Evolutionary conservation across 169 alveolate species (phyloP), one percentile per base, ranked within the genome.

Genomic region (Plasmodium fragile): DNA sequence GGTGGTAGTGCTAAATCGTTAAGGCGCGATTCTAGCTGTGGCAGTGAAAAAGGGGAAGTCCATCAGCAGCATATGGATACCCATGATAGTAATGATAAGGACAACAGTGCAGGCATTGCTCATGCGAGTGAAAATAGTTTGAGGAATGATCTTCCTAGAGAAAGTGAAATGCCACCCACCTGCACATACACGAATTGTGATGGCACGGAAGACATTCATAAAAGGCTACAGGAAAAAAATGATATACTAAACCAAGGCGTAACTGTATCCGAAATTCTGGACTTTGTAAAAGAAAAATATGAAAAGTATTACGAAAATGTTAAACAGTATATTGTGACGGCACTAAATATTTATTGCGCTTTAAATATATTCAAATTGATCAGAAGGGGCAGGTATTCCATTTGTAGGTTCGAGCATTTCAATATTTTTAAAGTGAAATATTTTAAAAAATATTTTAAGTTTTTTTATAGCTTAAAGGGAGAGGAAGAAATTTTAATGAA

Each of bases 161-260:
- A 87, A 32, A 59, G 49, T 7, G 71, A 22, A 2, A 59, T 53
- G 69, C 11, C 53, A 3, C 18, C 53, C 18, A 11, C 11, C 73
- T 78, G 69, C 16, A 39, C 18, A 2, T 4, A n/a, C 49, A 18
- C 59, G 25, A 13, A 87, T 78, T 87, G 53, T 87, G 70, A 78
- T n/a, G 30, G 25, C 43, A 22, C 11, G 49, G 22, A 53, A 53
- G 77, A 87, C 13, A 55, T 87, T 32, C 53, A 28, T 78, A 75
- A 69, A 53, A 75, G 93, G 71, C 13, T 87, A 30, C 82, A 87
- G 30, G 81, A 53, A 55, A 87, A 87, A 41, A 43, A 87, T 87
- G 93, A 87, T 36, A 87, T 87, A 87, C 81, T 87, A 77, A 87
- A 87, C 69, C 93, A 87, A 78, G 93, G 93, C n/a, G 93, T 87